A percentile compares a stretch with the other conserved stretches of the same genome.
Conservation (phyloP, 768 basidiomycete species). For the Cantharellus anzutake region DNA sequence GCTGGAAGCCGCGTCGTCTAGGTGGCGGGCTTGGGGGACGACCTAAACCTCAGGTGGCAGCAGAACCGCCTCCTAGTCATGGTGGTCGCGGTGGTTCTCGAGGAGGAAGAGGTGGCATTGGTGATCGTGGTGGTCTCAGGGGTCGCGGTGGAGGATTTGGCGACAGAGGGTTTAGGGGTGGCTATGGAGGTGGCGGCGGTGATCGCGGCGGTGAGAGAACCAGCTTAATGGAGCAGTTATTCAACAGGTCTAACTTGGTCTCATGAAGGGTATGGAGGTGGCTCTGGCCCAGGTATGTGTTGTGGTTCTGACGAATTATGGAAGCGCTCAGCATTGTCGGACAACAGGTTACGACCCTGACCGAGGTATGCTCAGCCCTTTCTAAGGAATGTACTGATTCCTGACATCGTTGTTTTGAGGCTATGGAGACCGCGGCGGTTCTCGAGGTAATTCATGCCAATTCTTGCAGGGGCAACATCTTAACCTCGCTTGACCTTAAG, state of each 20-base stretch:
- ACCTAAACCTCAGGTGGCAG: conserved; percentile 42
- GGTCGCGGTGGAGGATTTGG: conserved; percentile 15
- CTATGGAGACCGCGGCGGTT: conserved; percentile 12
- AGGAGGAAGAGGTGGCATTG: conserved; percentile 17
- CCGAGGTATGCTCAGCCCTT: conserved; percentile 3
- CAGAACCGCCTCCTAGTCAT: conserved; percentile 26
- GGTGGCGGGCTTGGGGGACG: conserved; percentile 99
- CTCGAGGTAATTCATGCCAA: no score
- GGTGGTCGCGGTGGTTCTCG: conserved; percentile 26
- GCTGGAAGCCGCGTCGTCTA: conserved; percentile 92
- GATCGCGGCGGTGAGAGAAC: conserved; percentile 9
- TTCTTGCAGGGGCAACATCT: no score
- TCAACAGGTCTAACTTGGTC: not conserved
- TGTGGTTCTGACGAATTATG: conserved; percentile 5
- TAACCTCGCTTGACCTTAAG: no score
- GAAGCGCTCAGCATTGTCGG: not conserved
- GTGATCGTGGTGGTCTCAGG: conserved; percentile 18
- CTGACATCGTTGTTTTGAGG: not conserved
- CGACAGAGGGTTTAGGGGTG: conserved; percentile 5
- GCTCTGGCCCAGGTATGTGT: conserved; percentile 13
- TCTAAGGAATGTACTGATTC: not conserved
- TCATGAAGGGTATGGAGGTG: conserved; percentile 11
- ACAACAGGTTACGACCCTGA: conserved; percentile 1
- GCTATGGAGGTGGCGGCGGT: conserved; percentile 11
- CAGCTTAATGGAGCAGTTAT: not conserved